A percentile compares a stretch with the other conserved stretches of the same genome.
Conservation (phyloP, 495 filamentous ascomycete genomes). For the Thermochaetoides thermophila region DNA sequence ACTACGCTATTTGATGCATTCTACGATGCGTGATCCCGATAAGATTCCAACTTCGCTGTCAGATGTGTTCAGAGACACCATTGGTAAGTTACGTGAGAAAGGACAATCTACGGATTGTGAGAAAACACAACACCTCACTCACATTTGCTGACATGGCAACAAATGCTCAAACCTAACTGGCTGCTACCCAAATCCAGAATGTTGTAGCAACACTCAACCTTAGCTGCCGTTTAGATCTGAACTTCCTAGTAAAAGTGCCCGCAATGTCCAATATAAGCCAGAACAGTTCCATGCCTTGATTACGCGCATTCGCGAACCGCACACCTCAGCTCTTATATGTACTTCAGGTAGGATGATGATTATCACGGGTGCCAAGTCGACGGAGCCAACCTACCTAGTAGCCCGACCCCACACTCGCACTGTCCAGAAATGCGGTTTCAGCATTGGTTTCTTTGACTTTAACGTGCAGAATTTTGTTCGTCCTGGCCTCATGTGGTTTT, state of each 20-base stretch:
- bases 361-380: constrained; percentile 89
- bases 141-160: background rate
- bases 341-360: constrained; percentile 97
- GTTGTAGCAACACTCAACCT: constrained; percentile 96
- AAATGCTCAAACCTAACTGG: constrained; percentile 8
- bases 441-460: constrained; percentile 91
- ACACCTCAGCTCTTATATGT: constrained; percentile 91
- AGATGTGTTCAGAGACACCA: no score
- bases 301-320: constrained; percentile 96
- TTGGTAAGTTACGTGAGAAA: no score
- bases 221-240: constrained; percentile 84
- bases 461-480: constrained; percentile 98
- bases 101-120: no score
- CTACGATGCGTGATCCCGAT: no score
- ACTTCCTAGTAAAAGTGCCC: constrained; percentile 89
- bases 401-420: constrained; percentile 92
- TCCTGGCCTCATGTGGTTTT: constrained; percentile 89
- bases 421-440: constrained; percentile 95
- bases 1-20: no score
- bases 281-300: constrained; percentile 95
- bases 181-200: constrained; percentile 34
- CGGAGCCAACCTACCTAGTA: constrained; percentile 80
- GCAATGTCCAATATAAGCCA: constrained; percentile 95
- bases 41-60: no score
- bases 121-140: no score